phyloP scores from a whole-genome alignment of 163 green algal species.

The Prototheca wickerhamii region DNA sequence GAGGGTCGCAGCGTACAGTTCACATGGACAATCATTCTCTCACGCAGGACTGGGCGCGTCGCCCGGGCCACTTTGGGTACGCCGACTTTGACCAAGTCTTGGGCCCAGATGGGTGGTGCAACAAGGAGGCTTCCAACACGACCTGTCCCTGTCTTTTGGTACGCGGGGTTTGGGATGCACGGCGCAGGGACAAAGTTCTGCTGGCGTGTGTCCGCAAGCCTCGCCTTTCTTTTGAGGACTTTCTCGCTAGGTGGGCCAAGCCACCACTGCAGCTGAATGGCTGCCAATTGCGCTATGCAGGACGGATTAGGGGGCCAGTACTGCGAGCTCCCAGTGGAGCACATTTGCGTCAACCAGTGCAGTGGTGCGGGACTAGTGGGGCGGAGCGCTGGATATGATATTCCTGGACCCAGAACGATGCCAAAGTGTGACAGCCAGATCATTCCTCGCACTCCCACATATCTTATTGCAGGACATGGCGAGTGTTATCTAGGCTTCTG shows the following conservation, averaged over 20 bases:
- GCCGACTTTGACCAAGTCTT: slow-evolving; percentile 11
- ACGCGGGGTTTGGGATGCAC: background rate
- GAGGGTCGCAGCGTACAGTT: too few species aligned
- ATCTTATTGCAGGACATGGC: slow-evolving; percentile 25
- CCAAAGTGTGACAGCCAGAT: too few species aligned
- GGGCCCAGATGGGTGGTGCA: slow-evolving; percentile 22
- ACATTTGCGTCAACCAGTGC: slow-evolving; percentile 59
- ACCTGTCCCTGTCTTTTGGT: slow-evolving; percentile 17
- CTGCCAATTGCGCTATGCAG: too few species aligned
- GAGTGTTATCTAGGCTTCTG: slow-evolving; percentile 60
- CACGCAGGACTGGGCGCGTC: too few species aligned
- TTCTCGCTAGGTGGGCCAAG: too few species aligned
- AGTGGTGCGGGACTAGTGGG: slow-evolving; percentile 3
- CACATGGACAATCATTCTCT: too few species aligned
- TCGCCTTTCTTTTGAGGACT: too few species aligned
- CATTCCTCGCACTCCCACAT: background rate
- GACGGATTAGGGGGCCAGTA: slow-evolving; percentile 36
- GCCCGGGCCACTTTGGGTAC: slow-evolving; percentile 2
- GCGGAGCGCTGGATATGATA: background rate
- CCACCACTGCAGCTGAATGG: too few species aligned
- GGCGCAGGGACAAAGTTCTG: too few species aligned
- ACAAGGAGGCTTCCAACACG: slow-evolving; percentile 4
- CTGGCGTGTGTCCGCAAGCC: too few species aligned
- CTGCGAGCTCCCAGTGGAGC: slow-evolving; percentile 37
- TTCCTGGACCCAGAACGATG: too few species aligned